Evolutionary conservation across 1,139 yeast species (phyloP).

Genomic region (Nematodospora anomalae): DNA sequence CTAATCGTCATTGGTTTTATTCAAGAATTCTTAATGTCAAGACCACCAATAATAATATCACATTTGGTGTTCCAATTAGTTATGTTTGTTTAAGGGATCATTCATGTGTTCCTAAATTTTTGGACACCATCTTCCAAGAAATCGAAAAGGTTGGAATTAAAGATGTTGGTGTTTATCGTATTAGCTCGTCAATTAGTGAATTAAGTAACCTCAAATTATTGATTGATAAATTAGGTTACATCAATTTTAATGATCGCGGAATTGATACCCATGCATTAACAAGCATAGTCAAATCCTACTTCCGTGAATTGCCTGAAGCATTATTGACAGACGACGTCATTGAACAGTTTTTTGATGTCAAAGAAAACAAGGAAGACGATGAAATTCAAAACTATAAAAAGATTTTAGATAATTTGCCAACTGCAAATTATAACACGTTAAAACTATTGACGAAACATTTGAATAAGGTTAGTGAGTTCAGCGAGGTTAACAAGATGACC

Average conservation of each 20-base stretch:
- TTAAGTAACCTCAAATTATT: constrained; percentile 67
- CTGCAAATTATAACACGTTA: constrained; percentile 65
- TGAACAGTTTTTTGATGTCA: constrained; percentile 48
- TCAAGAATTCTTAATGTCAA: constrained; percentile 42
- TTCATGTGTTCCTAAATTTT: constrained; percentile 60
- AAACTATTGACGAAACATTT: constrained; percentile 70
- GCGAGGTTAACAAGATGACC: constrained; percentile 73
- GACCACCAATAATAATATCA: constrained; percentile 31
- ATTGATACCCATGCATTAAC: constrained; percentile 88
- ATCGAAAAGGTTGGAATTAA: constrained; percentile 83
- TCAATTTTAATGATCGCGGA: constrained; percentile 61
- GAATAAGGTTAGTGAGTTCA: constrained; percentile 56
- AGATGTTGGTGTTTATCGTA: constrained; percentile 90
- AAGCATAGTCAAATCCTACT: constrained; percentile 80
- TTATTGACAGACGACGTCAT: constrained; percentile 58
- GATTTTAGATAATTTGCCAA: constrained; percentile 56
- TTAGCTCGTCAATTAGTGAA: constrained; percentile 84
- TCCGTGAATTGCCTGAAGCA: constrained; percentile 90
- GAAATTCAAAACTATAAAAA: constrained; percentile 40
- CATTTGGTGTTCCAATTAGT: constrained; percentile 88
- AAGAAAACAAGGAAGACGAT: constrained; percentile 28
- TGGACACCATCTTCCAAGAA: constrained; percentile 63
- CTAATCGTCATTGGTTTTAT: constrained; percentile 58
- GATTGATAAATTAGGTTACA: constrained; percentile 69
- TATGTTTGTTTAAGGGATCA: constrained; percentile 74